These are phyloP conservation scores for Podospora pseudoanserina DNA, from an alignment of 495 filamentous ascomycete species.

Conservation along the genomic window DNA sequence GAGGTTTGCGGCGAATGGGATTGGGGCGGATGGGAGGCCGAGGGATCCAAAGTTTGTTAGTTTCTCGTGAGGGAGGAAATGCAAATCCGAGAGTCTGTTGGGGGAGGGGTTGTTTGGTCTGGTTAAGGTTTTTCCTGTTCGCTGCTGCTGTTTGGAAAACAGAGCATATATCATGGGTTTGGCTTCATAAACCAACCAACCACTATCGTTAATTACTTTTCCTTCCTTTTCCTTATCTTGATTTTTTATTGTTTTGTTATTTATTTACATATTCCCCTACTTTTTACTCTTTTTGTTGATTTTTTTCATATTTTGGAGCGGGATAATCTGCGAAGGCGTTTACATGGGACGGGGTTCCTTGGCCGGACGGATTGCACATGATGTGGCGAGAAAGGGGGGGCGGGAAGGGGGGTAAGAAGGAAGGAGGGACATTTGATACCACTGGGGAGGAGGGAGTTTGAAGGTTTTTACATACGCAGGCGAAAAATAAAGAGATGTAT, in stretches of 20 bases:
- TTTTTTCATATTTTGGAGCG: neutral
- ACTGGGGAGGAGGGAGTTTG: neutral
- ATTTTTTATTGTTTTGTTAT: neutral
- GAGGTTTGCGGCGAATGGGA: slow-evolving; percentile 78
- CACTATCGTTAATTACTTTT: neutral
- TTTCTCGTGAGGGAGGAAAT: slow-evolving; percentile 57
- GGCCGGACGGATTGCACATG: neutral
- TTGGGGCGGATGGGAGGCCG: slow-evolving; percentile 81
- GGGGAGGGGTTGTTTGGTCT: too few species aligned
- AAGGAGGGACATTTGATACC: neutral
- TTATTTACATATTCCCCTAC: neutral
- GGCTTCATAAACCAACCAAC: too few species aligned
- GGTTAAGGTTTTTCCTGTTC: neutral
- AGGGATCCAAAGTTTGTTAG: slow-evolving; percentile 93
- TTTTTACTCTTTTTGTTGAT: slow-evolving; percentile 8
- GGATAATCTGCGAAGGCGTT: neutral
- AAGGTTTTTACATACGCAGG: neutral
- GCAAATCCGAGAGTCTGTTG: neutral
- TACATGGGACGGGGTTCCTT: too few species aligned
- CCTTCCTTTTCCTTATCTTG: slow-evolving; percentile 4
- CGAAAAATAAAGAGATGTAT: neutral
- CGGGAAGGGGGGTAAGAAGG: neutral
- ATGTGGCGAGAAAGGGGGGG: neutral
- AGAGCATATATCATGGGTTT: too few species aligned
- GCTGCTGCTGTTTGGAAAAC: too few species aligned